A percentile compares a stretch with the other conserved stretches of the same genome.
phyloP scores from a whole-genome alignment of 2,329 filamentous ascomycete species.

The Epichloe typhina region DNA sequence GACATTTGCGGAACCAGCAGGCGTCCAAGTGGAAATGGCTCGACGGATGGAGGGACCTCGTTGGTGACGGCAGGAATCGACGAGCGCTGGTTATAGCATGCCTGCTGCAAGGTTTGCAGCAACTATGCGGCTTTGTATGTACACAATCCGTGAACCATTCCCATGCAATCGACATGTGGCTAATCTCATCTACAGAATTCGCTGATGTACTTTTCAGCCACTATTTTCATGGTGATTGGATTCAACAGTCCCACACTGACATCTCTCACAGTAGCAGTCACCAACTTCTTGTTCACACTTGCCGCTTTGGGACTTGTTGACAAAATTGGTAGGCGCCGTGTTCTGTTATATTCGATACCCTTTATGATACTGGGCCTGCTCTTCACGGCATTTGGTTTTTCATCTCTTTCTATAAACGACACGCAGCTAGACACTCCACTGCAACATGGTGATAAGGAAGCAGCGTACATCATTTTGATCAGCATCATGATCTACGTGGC shows the following conservation, averaged over 20 bases:
- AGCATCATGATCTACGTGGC: slow-evolving; percentile 77
- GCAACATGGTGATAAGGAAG: slow-evolving; percentile 13
- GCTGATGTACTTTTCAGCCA: slow-evolving; percentile 83
- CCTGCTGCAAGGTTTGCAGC: slow-evolving; percentile 74
- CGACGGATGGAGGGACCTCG: slow-evolving; percentile 38
- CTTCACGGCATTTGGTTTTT: slow-evolving; percentile 60
- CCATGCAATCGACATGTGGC: neutral
- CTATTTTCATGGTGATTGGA: slow-evolving; percentile 64
- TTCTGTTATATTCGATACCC: slow-evolving; percentile 71
- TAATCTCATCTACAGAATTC: slow-evolving; percentile 46
- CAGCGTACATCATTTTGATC: slow-evolving; percentile 48
- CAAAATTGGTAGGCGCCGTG: slow-evolving; percentile 62
- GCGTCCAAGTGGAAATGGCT: slow-evolving; percentile 22
- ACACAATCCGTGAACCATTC: too few relatives aligned
- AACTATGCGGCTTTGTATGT: slow-evolving; percentile 70
- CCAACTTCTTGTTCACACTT: slow-evolving; percentile 72
- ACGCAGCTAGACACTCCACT: slow-evolving; percentile 2
- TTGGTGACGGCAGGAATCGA: slow-evolving; percentile 48
- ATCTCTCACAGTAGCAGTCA: slow-evolving; percentile 66
- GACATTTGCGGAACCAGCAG: slow-evolving; percentile 21
- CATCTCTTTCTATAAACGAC: slow-evolving; percentile 38
- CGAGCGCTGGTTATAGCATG: slow-evolving; percentile 76
- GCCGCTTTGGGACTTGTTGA: slow-evolving; percentile 66
- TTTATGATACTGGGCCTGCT: slow-evolving; percentile 67
- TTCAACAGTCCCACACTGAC: slow-evolving; percentile 70